Conservation (phyloP, 306 rosid species). For the Oemleria cerasiformis region DNA sequence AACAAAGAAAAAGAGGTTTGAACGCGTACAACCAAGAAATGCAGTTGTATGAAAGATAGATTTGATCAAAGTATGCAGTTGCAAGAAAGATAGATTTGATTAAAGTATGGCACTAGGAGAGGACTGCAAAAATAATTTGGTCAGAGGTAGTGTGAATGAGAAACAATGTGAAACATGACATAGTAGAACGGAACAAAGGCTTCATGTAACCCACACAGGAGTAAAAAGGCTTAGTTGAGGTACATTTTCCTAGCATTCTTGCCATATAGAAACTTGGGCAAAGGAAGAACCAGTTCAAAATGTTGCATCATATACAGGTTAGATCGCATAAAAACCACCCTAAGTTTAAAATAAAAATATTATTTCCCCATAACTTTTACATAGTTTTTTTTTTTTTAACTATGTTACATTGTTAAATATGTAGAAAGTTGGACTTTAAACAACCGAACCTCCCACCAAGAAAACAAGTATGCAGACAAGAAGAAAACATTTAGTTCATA, state of each 20-base stretch:
- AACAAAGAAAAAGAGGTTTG: neutral
- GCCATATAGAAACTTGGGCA: neutral
- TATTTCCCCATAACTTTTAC: neutral
- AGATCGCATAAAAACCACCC: neutral
- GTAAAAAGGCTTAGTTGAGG: neutral
- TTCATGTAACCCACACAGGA: neutral
- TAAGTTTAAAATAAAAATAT: neutral
- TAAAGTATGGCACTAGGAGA: neutral
- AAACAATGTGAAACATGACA: neutral
- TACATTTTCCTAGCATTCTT: neutral
- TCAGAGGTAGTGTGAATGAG: neutral
- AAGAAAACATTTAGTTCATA: slow-evolving; percentile 26
- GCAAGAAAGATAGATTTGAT: too few relatives aligned
- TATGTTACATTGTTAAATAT: neutral
- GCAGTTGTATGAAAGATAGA: neutral
- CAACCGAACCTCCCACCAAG: neutral
- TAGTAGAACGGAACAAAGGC: neutral
- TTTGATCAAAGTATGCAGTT: neutral
- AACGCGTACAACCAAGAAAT: neutral
- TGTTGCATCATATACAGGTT: slow-evolving; percentile 1
- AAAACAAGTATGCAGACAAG: slow-evolving; percentile 7
- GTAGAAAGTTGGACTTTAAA: neutral
- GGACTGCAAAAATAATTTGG: neutral
- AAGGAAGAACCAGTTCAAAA: neutral
- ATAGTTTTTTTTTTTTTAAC: too few relatives aligned